A percentile compares a stretch with the other conserved stretches of the same genome.
phyloP scores from a whole-genome alignment of 2,329 filamentous ascomycete species.

The Sporothrix phasma region DNA sequence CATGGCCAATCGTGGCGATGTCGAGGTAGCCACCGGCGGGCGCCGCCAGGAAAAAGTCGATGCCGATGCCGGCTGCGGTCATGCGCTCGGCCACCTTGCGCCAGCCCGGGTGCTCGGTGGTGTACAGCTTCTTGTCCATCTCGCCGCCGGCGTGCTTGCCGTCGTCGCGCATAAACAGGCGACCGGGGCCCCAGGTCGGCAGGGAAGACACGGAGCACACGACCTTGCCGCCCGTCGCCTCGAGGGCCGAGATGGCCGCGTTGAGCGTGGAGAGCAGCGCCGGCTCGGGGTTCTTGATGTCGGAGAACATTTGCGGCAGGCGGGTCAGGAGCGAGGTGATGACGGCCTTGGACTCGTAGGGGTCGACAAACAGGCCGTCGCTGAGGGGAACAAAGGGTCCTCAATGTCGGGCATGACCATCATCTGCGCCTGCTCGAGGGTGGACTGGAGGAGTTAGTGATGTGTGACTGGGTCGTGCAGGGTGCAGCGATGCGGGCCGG shows the following conservation, averaged over 20 bases:
- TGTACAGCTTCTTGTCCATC: conserved; percentile 82
- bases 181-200: conserved; percentile 83
- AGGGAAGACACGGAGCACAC: conserved; percentile 79
- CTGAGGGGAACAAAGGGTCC: conserved; percentile 87
- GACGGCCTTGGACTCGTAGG: conserved; percentile 70
- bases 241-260: conserved; percentile 72
- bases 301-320: conserved; percentile 77
- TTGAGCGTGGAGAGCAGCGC: conserved; percentile 76
- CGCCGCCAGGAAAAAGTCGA: conserved; percentile 90
- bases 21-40: conserved; percentile 87
- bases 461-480: no score
- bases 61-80: conserved; percentile 74
- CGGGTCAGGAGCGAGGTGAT: conserved; percentile 79
- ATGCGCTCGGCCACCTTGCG: conserved; percentile 79
- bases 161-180: conserved; percentile 77
- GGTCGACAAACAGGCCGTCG: conserved; percentile 89
- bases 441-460: conserved; percentile 38
- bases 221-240: conserved; percentile 84
- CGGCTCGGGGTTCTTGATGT: conserved; percentile 82
- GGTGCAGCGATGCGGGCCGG: no score
- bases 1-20: conserved; percentile 84
- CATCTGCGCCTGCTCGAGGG: conserved; percentile 85
- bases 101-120: conserved; percentile 82
- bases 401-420: conserved; percentile 97
- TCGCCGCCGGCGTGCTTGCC: conserved; percentile 78